Conservation (phyloP, 176 grass and related monocot genomes). For the Oryza australiensis region DNA sequence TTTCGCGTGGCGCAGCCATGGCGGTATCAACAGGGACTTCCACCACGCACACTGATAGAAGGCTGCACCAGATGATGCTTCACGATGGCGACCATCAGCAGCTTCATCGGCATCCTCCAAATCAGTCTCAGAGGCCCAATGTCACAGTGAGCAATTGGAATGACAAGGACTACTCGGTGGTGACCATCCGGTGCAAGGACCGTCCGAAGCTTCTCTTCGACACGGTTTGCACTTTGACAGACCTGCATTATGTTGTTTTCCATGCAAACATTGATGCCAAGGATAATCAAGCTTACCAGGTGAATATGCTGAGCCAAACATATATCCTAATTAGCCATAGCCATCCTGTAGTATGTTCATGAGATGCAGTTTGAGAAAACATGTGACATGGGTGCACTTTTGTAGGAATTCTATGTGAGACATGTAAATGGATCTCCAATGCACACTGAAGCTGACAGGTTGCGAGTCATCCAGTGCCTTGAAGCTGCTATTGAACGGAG, state of each 20-base stretch:
- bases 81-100: constrained; percentile 54
- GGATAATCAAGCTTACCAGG: constrained; percentile 69
- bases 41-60: constrained; percentile 53
- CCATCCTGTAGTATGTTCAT: background rate
- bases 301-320: constrained; percentile 20
- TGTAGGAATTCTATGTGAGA: constrained; percentile 83
- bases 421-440: constrained; percentile 72
- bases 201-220: constrained; percentile 84
- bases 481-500: constrained; percentile 79
- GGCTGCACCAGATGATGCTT: constrained; percentile 89
- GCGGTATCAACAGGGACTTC: constrained; percentile 36
- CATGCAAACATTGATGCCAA: constrained; percentile 76
- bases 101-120: constrained; percentile 14
- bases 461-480: constrained; percentile 73
- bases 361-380: constrained; percentile 22
- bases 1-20: constrained; percentile 40
- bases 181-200: constrained; percentile 82
- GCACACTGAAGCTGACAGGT: constrained; percentile 65
- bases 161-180: constrained; percentile 83
- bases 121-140: constrained; percentile 40
- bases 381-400: background rate
- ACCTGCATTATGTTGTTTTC: constrained; percentile 78
- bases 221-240: constrained; percentile 82
- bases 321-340: background rate
- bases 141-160: constrained; percentile 74